A percentile compares a stretch with the other conserved stretches of the same genome.
Evolutionary conservation across 2,329 filamentous ascomycete genomes (phyloP).

Genomic region (Alternaria brassicae): DNA sequence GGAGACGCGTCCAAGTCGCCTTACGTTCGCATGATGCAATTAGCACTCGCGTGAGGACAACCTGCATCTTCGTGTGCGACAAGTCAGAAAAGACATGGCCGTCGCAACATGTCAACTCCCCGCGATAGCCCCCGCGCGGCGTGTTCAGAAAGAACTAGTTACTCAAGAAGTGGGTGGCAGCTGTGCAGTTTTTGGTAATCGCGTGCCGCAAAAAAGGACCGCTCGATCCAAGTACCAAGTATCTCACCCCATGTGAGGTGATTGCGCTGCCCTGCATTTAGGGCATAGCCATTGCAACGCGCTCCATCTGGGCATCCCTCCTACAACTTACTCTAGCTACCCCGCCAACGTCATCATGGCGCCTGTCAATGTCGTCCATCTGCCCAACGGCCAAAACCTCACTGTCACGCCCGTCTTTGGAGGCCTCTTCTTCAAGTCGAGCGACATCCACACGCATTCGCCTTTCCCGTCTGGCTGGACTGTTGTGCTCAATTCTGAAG

Average conservation of each 20-base stretch:
- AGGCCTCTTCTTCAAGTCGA: slow-evolving; percentile 87
- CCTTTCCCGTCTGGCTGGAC: slow-evolving; percentile 89
- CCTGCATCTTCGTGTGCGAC: background rate
- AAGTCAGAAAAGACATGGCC: background rate
- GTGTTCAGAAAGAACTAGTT: slow-evolving; percentile 20
- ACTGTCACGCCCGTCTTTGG: slow-evolving; percentile 86
- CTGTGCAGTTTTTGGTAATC: slow-evolving; percentile 28
- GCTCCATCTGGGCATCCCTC: background rate
- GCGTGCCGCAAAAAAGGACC: slow-evolving; percentile 20
- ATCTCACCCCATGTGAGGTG: slow-evolving; percentile 31
- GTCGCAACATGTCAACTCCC: background rate
- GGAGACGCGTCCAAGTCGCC: background rate
- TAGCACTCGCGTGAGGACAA: background rate
- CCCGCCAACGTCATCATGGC: slow-evolving; percentile 50
- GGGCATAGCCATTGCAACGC: background rate
- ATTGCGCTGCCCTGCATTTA: slow-evolving; percentile 13
- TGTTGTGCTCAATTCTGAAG: slow-evolving; percentile 79
- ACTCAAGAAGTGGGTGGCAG: slow-evolving; percentile 8
- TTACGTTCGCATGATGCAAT: background rate
- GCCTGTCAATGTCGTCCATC: slow-evolving; percentile 62
- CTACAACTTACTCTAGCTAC: slow-evolving; percentile 22
- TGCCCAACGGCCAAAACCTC: slow-evolving; percentile 88
- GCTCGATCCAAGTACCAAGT: slow-evolving; percentile 2
- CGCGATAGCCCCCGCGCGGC: slow-evolving; percentile 22
- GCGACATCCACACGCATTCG: slow-evolving; percentile 70